Conservation (phyloP, 495 filamentous ascomycete species). For the Glonium stellatum region DNA sequence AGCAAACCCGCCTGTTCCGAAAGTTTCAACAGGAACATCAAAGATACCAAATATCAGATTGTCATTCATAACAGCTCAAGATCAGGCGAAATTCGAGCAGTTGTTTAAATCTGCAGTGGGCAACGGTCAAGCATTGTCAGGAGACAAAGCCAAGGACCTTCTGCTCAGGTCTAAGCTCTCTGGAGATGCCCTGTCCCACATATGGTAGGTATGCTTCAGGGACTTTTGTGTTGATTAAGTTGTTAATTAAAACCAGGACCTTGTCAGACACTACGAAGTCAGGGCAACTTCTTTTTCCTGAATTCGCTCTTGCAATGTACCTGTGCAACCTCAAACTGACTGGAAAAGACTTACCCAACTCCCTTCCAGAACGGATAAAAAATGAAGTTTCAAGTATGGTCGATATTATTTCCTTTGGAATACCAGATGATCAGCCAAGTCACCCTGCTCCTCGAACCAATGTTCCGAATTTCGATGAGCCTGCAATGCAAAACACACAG, state of each 20-base stretch:
- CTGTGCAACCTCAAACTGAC: conserved; percentile 90
- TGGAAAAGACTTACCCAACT: conserved; percentile 68
- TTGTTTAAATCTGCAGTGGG: conserved; percentile 94
- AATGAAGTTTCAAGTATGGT: conserved; percentile 99
- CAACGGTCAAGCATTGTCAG: conserved; percentile 78
- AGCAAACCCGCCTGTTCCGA: conserved; percentile 38
- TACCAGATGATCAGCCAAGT: conserved; percentile 66
- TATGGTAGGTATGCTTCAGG: conserved; percentile 56
- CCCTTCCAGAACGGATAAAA: conserved; percentile 74
- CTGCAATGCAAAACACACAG: conserved; percentile 54
- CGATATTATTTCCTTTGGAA: conserved; percentile 94
- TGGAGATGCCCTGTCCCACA: conserved; percentile 73
- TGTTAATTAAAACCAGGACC: conserved; percentile 51
- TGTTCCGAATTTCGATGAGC: conserved; percentile 69
- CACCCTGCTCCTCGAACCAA: conserved; percentile 50
- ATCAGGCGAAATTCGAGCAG: conserved; percentile 97
- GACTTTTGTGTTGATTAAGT: neutral
- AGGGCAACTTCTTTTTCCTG: conserved; percentile 92
- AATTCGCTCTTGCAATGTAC: conserved; percentile 98
- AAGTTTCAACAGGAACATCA: conserved; percentile 46
- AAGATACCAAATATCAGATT: conserved; percentile 94
- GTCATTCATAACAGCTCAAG: conserved; percentile 89
- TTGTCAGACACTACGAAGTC: conserved; percentile 96
- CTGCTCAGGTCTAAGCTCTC: conserved; percentile 79
- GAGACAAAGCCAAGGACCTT: conserved; percentile 83